These are phyloP conservation scores for Steccherinum ochraceum DNA, from an alignment of 768 basidiomycete genomes.

Conservation along the genomic window DNA sequence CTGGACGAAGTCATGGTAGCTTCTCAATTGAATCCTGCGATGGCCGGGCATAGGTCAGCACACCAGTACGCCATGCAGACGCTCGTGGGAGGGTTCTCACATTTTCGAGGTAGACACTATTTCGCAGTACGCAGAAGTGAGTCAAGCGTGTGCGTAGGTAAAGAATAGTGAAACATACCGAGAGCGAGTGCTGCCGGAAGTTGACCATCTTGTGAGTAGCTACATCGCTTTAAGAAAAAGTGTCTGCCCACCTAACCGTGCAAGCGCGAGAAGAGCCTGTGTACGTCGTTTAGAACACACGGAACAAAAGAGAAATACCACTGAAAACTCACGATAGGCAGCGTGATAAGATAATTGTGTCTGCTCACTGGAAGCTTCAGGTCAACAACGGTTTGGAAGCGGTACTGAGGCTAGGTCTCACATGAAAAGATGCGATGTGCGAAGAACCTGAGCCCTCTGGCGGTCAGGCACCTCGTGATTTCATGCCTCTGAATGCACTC, in stretches of 20 bases:
- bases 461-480: background rate
- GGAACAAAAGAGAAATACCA: background rate
- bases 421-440: constrained; percentile 10
- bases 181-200: background rate
- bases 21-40: constrained; percentile 2
- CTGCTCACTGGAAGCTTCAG: constrained; percentile 7
- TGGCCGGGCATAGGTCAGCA: too few relatives aligned
- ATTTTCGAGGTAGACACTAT: too few relatives aligned
- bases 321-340: constrained; percentile 3
- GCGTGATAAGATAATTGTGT: background rate
- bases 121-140: too few relatives aligned
- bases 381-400: too few relatives aligned
- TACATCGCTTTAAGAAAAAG: too few relatives aligned
- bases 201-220: too few relatives aligned
- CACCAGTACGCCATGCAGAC: too few relatives aligned
- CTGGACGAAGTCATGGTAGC: background rate
- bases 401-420: background rate
- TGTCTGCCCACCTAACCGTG: constrained; percentile 4
- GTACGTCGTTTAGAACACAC: background rate
- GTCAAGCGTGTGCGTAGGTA: too few relatives aligned
- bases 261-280: constrained; percentile 1
- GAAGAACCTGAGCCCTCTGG: constrained; percentile 10
- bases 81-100: too few relatives aligned
- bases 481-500: too few relatives aligned
- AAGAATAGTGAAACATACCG: background rate